These are phyloP conservation scores for Beauveria varroae DNA, from an alignment of 2,329 filamentous ascomycete species.

Conservation along the genomic window DNA sequence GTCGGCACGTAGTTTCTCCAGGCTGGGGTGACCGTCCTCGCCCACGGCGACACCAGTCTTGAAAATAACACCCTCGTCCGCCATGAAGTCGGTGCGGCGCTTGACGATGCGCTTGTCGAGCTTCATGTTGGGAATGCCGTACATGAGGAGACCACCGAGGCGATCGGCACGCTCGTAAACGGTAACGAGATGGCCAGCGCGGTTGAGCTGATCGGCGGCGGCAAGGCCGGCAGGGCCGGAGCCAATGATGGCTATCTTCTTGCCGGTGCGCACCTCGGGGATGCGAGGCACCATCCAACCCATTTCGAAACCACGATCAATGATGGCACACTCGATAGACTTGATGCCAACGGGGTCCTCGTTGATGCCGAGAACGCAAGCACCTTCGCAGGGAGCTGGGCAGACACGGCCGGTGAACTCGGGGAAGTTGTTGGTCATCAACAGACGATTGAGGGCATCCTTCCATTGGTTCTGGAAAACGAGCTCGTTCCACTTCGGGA, in stretches of 20 bases:
- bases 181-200: slow-evolving; percentile 78
- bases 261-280: slow-evolving; percentile 74
- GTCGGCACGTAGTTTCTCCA: slow-evolving; percentile 63
- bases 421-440: slow-evolving; percentile 98
- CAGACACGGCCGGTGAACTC: slow-evolving; percentile 97
- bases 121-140: slow-evolving; percentile 99
- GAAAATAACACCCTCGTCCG: slow-evolving; percentile 77
- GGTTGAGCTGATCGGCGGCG: slow-evolving; percentile 88
- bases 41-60: slow-evolving; percentile 72
- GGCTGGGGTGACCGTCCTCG: slow-evolving; percentile 53
- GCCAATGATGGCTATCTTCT: slow-evolving; percentile 81
- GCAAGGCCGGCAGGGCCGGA: slow-evolving; percentile 90
- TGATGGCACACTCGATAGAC: slow-evolving; percentile 96
- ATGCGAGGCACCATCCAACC: slow-evolving; percentile 90
- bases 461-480: slow-evolving; percentile 74
- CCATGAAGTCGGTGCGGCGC: slow-evolving; percentile 92
- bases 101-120: slow-evolving; percentile 96
- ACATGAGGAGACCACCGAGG: slow-evolving; percentile 88
- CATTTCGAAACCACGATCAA: slow-evolving; percentile 95
- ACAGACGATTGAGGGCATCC: slow-evolving; percentile 80
- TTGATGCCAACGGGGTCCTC: slow-evolving; percentile 97
- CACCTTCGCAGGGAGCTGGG: slow-evolving; percentile 91
- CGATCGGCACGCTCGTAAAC: slow-evolving; percentile 92
- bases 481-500: slow-evolving; percentile 92
- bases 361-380: slow-evolving; percentile 92